Evolutionary conservation across 2,329 filamentous ascomycete species (phyloP), one percentile per base, ranked within the genome.

Genomic region (Lizonia empirigonia): DNA sequence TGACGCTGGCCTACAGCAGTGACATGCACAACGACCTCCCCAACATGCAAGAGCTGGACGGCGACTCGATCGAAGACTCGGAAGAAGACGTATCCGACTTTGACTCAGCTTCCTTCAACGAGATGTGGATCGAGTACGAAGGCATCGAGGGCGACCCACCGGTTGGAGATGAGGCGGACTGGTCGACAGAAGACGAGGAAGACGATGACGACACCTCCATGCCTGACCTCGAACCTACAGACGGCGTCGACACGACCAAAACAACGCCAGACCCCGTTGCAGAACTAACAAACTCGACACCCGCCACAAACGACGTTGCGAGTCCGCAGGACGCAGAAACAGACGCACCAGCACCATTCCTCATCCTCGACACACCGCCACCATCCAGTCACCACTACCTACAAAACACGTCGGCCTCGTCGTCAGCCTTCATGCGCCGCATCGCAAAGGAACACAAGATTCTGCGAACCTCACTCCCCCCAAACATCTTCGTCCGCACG

Each of bases 361-460:
- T 65, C n/a, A 64, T 76, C 16, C 67, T 75, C 36, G 71, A 75
- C 26, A 62, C 59, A 4, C 49, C 56, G 2, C 71, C 72, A 2
- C 74, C 73, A 2, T 8, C 59, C 1, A 58, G 66, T 23, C 73
- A 74, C 44, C 67, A 69, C 38, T 75, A 83, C 29, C 59, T 72
- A 4, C 70, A 77, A 37, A 50, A 63, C 7, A 45, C 56, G 0
- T 39, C 59, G 5, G 77, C 82, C 52, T 74, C 74, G 27, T 82
- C 67, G 5, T 56, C 72, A 8, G 56, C 67, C 1, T 66, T 75
- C 45, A 70, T 80, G 55, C 81, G 82, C 46, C 78, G 81, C 32
- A 78, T 84, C 16, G 71, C 72, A 13, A 83, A 82, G 62, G 84
- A 86, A 60, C 82, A 85, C 65, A 76, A 78, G 44, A 85, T 85